Conservation (phyloP, 306 rosid genomes). For the Medicago lupulina region DNA sequence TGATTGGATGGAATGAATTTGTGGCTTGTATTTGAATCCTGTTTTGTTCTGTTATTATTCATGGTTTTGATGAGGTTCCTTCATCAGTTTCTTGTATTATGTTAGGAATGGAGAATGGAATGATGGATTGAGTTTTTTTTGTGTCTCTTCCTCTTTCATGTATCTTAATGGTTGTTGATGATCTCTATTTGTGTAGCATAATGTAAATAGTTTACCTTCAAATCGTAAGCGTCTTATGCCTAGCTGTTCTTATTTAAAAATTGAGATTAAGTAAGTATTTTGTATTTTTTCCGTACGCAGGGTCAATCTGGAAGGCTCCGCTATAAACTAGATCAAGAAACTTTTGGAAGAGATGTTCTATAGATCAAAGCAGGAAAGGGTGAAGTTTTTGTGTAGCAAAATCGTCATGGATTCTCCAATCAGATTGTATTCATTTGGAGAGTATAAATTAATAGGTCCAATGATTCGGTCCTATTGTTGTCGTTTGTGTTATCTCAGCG, state of each 20-base stretch:
- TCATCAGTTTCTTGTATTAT: constrained; percentile 8
- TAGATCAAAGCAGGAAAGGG: constrained; percentile 41
- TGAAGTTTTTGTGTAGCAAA: constrained; percentile 39
- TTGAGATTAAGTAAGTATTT: background rate
- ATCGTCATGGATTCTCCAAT: constrained; percentile 49
- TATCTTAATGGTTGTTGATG: constrained; percentile 1
- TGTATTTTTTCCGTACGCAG: constrained; percentile 46
- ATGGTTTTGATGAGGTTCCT: background rate
- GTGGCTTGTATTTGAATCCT: background rate
- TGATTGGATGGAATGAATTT: background rate
- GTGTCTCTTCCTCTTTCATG: background rate
- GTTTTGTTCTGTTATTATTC: constrained; percentile 7
- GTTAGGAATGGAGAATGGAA: no score
- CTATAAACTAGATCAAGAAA: constrained; percentile 38
- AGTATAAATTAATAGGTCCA: constrained; percentile 46
- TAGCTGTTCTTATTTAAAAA: constrained; percentile 8
- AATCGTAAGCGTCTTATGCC: background rate
- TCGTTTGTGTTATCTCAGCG: constrained; percentile 49
- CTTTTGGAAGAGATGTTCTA: constrained; percentile 54
- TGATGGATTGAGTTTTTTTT: background rate
- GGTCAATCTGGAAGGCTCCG: constrained; percentile 46
- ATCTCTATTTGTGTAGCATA: background rate
- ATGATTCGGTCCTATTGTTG: constrained; percentile 46
- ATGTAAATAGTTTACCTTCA: background rate
- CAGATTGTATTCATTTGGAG: constrained; percentile 46